A percentile compares a stretch with the other conserved stretches of the same genome.
These are phyloP conservation scores for Beauveria varroae DNA, from an alignment of 2,329 filamentous ascomycete genomes.

Conservation along the genomic window DNA sequence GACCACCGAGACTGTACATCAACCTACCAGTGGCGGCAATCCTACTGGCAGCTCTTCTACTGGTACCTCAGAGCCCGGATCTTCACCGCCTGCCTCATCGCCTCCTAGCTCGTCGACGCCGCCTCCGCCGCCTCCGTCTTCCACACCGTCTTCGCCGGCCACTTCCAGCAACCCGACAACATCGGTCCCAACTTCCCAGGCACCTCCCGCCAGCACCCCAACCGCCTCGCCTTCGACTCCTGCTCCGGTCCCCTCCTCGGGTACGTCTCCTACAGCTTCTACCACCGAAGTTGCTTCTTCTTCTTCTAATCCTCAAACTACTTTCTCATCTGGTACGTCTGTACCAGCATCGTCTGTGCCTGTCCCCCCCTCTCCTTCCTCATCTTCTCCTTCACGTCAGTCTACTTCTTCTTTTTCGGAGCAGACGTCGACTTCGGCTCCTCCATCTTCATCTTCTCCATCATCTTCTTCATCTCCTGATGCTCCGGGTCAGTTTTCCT, in stretches of 20 bases:
- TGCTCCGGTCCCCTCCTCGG: constrained; percentile 16
- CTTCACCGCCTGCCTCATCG: neutral
- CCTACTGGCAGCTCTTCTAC: neutral
- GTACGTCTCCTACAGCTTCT: constrained; percentile 23
- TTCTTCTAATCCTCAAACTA: constrained; percentile 14
- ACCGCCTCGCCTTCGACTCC: constrained; percentile 11
- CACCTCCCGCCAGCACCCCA: constrained; percentile 8
- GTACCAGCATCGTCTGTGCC: constrained; percentile 19
- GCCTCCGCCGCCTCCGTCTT: neutral
- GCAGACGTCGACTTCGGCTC: constrained; percentile 13
- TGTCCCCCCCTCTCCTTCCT: constrained; percentile 19
- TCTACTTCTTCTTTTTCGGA: constrained; percentile 17
- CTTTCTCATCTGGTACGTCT: constrained; percentile 24
- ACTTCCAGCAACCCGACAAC: neutral
- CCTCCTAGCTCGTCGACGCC: neutral
- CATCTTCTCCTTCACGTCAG: constrained; percentile 16
- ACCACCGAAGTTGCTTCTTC: constrained; percentile 17
- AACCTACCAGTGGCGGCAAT: neutral
- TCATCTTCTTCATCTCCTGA: neutral
- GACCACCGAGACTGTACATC: constrained; percentile 6
- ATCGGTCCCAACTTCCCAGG: neutral
- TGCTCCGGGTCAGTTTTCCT: constrained; percentile 4
- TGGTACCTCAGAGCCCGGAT: neutral
- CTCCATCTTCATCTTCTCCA: constrained; percentile 10
- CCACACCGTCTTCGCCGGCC: neutral